Base-by-base conservation (phyloP, 345 rosid genomes). In the Sapria himalayana region DNA sequence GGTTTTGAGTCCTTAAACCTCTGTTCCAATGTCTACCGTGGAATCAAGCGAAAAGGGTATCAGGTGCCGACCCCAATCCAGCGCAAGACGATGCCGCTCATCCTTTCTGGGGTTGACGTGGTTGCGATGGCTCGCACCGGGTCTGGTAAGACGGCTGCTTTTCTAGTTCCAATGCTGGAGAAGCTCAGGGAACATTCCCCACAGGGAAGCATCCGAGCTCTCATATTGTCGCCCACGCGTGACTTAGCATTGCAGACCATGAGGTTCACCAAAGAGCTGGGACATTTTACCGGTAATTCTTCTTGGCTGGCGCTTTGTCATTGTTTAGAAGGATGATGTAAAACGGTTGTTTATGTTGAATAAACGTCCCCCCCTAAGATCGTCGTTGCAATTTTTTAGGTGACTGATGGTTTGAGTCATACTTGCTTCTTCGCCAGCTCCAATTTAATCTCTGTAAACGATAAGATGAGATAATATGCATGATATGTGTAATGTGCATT, bases 121-220 rank as follows among this genome's bases (percentile, higher is more conserved):
- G 98, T 89, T 6, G 94, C 98, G 43, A 89, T 89, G 98, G 93
- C 98, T 3, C 74, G 98, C 15, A 89, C 98, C 1, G 98, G 98
- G 35, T 89, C 98, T 2, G 98, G 98, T 0, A 89, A 89, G 52
- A 89, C 95, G 11, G 94, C 95, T 0, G 98, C 95, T 9, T 89
- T 89, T 53, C 64, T 89, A 9, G 56, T 89, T 7, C 98, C 98
- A 4, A 82, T 89, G 98, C 66, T 89, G 9, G 78, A 89, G 76
- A 73, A 55, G 65, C 68, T 89, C 22, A 66, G 71, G 48, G 73
- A 72, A 63, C 98, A 82, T 39, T 60, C 65, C 4, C 70, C 93
- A n/a, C 91, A 74, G 52, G 81, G 77, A 1, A 85, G 84, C 3
- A 81, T 76, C 24, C 64, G 98, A 40, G 93, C 91, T 6, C 78